Conservation (phyloP, 2,329 filamentous ascomycete species). For the Diplodia corticola region DNA sequence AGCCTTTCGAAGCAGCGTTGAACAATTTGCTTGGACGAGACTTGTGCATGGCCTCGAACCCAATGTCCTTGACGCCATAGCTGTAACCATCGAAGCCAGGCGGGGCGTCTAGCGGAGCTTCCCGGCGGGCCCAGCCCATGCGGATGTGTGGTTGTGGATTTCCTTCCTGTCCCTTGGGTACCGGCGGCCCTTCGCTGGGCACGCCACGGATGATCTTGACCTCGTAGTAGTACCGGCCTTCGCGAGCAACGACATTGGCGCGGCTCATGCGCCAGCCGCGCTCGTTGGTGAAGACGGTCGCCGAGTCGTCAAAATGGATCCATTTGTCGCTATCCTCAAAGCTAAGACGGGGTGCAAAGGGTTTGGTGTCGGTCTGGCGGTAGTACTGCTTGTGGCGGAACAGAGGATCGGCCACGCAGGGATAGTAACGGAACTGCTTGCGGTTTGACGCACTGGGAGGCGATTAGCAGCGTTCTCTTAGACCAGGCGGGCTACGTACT, state of each 20-base stretch:
- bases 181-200: slow-evolving; percentile 47
- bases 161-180: slow-evolving; percentile 34
- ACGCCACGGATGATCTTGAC: slow-evolving; percentile 83
- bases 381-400: slow-evolving; percentile 89
- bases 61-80: slow-evolving; percentile 86
- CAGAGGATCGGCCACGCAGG: slow-evolving; percentile 83
- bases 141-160: slow-evolving; percentile 66
- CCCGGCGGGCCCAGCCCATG: slow-evolving; percentile 80
- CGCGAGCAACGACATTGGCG: slow-evolving; percentile 84
- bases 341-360: slow-evolving; percentile 81
- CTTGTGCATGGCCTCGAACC: slow-evolving; percentile 89
- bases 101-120: slow-evolving; percentile 78
- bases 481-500: slow-evolving; percentile 29
- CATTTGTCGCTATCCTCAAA: slow-evolving; percentile 88
- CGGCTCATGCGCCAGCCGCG: slow-evolving; percentile 91
- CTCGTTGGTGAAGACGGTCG: slow-evolving; percentile 78
- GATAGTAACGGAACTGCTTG: slow-evolving; percentile 79
- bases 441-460: slow-evolving; percentile 58
- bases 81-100: slow-evolving; percentile 91
- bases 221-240: slow-evolving; percentile 93
- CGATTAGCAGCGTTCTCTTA: background rate
- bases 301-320: slow-evolving; percentile 76
- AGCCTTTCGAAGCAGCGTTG: slow-evolving; percentile 40
- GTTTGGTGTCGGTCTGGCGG: slow-evolving; percentile 81
- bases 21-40: slow-evolving; percentile 89